Base-by-base conservation (phyloP, 2,329 filamentous ascomycete genomes). In the Eutypella sp. region DNA sequence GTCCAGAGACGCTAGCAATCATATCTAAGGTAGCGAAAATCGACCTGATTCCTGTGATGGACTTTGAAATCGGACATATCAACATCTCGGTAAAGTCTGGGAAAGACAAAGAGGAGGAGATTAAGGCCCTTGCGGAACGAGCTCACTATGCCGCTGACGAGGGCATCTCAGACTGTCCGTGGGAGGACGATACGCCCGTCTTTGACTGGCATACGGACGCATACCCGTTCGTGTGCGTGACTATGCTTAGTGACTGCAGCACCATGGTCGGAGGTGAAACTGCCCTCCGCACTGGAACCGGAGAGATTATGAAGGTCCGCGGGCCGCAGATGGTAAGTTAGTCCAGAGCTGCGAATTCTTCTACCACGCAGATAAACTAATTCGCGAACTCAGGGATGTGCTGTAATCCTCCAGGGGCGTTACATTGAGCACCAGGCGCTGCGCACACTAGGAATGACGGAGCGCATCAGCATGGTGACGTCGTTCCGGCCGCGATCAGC, bases 161-260 rank as follows among this genome's bases (percentile, higher is more conserved):
- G 48, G 59, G 58, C 36, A 61, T 60, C 31, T 56, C 49, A 1
- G 58, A 58, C 22, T 60, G 58, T 39, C 57, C 58, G 5, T 68
- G 64, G 53, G 70, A 73, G 22, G 72, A 78, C 40, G 69, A 74
- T 29, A 69, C 73, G 52, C 74, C 79, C 5, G 74, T 80, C 20
- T 74, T 84, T 24, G 77, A 73, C 31, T 85, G 81, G 81, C 81
- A 84, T 62, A 76, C 68, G 1, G 82, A 85, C 60, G 81, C 76
- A 57, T 84, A 82, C 57, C 80, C 81, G 0, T 85, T 84, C 57
- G 81, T 85, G n/a, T 84, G 80, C 52, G 81, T 85, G n/a, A 71
- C 75, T 7, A 85, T 85, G 80, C 70, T 85, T 23, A 81, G 77
- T 29, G 80, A 85, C 55, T 82, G 79, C 51, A 73, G 70, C 0